Base-by-base conservation (phyloP, 768 basidiomycete species). In the Kwoniella sp. region DNA sequence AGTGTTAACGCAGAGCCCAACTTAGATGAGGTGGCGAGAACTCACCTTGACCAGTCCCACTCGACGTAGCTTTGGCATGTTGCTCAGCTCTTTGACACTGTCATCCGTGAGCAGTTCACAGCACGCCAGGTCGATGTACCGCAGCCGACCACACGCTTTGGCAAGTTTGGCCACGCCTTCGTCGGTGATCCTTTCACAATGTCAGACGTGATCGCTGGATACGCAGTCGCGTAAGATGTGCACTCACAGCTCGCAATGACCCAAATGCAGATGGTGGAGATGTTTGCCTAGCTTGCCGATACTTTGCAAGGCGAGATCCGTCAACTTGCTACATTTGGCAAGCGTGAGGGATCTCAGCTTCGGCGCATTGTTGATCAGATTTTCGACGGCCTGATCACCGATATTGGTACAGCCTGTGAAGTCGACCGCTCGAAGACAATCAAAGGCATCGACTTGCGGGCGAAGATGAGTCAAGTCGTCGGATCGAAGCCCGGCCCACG, bases 101-200 rank as follows among this genome's bases (percentile, higher is more conserved):
- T 89, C 83, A 72, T 99, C 93, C 22, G 93, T 93, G 41, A 99
- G 77, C 31, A 83, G 79, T 3, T 81, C 77, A 65, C 93, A 98
- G 76, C 89, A 88, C 5, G 95, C 95, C 57, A 99, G 85, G 74
- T 99, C 95, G 60, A 99, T 84, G 71, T 98, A 99, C 63, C 95
- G 80, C 59, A 99, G 74, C 26, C 93, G 80, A 0, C 88, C 90
- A 75, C 95, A 99, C 29, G 82, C 80, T 36, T 88, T 79, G 10
- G 90, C 92, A 20, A 99, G 79, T 9, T 81, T 80, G 49, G 83
- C 84, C 29, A 99, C 86, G 7, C 87, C 89, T 33, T 81, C 81
- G 73, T 99, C 95, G 6, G 90, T 93, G 57, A 98, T 90, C 62
- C 83, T 84, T 60, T 9, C 14, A 36, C 6, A 6, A 6, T 20